These are phyloP conservation scores for Guillardia theta DNA, from an alignment of 78 protist species.

Conservation along the genomic window DNA sequence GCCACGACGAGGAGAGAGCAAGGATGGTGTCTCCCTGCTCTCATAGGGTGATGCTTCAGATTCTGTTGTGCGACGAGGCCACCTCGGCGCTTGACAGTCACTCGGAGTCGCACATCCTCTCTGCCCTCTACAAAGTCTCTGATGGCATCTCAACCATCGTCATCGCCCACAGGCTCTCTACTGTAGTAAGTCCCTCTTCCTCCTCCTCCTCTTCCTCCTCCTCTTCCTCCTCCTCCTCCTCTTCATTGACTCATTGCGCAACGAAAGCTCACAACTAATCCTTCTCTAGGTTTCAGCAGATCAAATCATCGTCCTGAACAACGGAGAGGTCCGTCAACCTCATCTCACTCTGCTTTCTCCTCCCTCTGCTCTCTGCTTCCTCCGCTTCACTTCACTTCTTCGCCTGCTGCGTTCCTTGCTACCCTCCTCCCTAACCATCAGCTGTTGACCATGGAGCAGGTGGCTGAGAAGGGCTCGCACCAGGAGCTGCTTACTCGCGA, in stretches of 20 bases:
- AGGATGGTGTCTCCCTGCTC: no score
- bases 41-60: not conserved
- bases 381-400: no score
- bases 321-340: not conserved
- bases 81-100: slow-evolving; percentile 14
- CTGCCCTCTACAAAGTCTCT: not conserved
- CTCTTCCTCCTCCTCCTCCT: not conserved
- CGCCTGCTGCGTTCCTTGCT: no score
- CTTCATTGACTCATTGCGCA: no score
- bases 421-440: no score
- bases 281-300: no score
- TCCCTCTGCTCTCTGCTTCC: no score
- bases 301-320: not conserved
- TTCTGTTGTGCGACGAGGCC: slow-evolving; percentile 1
- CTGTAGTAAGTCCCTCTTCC: not conserved
- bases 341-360: no score
- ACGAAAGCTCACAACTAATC: no score
- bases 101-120: not conserved
- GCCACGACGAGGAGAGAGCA: no score
- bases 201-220: not conserved
- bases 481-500: not conserved
- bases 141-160: not conserved
- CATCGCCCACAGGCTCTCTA: slow-evolving; percentile 33
- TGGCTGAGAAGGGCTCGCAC: not conserved
- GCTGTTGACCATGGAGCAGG: no score